Conservation (phyloP, 805 yeast genomes). For the Blastobotrys parvus region DNA sequence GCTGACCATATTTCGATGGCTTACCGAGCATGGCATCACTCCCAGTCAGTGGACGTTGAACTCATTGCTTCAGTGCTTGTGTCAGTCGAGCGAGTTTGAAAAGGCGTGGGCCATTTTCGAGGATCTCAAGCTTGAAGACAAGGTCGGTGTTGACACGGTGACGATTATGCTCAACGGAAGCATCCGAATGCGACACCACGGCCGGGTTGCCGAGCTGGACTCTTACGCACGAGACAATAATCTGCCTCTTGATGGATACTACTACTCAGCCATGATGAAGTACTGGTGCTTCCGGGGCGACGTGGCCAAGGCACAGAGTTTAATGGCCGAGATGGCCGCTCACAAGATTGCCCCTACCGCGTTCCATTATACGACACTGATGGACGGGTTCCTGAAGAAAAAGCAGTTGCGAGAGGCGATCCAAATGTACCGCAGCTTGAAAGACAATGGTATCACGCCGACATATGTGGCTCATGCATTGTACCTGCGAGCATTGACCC, state of each 20-base stretch:
- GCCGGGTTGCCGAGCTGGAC: slow-evolving; percentile 16
- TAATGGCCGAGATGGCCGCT: slow-evolving; percentile 21
- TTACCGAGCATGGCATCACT: slow-evolving; percentile 14
- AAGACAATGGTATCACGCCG: slow-evolving; percentile 12
- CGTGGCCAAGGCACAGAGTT: slow-evolving; percentile 29
- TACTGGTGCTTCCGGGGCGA: slow-evolving; percentile 30
- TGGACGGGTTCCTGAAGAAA: slow-evolving; percentile 12
- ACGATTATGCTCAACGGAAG: slow-evolving; percentile 19
- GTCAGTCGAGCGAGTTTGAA: slow-evolving; percentile 24
- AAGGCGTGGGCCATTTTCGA: slow-evolving; percentile 27
- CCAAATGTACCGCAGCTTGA: slow-evolving; percentile 12
- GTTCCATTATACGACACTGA: slow-evolving; percentile 21
- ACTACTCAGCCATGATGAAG: slow-evolving; percentile 25
- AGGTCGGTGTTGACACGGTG: slow-evolving; percentile 18
- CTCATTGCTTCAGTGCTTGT: slow-evolving; percentile 26
- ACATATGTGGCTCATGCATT: slow-evolving; percentile 18
- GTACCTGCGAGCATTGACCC: slow-evolving; percentile 16
- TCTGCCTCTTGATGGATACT: slow-evolving; percentile 23
- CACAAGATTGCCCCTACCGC: slow-evolving; percentile 9
- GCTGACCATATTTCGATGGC: slow-evolving; percentile 21
- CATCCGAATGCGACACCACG: slow-evolving; percentile 11
- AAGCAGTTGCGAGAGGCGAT: slow-evolving; percentile 13
- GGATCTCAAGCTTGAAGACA: slow-evolving; percentile 14
- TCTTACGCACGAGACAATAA: slow-evolving; percentile 20
- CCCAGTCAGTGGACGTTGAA: slow-evolving; percentile 25